phyloP scores from a whole-genome alignment of 2,329 filamentous ascomycete genomes.

The Orbilia javanica region DNA sequence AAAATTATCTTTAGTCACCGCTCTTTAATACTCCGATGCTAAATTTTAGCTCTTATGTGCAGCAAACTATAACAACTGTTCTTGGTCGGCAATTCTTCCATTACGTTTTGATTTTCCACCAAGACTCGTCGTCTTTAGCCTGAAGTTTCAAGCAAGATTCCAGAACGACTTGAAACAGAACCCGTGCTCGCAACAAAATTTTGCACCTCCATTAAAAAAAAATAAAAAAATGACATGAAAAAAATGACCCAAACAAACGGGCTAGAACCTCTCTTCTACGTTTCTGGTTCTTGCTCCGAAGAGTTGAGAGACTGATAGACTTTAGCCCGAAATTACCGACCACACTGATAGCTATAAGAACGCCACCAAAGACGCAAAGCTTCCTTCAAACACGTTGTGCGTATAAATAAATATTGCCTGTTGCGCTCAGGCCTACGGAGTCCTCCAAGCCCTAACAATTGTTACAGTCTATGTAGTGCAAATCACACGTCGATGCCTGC shows the following conservation, averaged over 20 bases:
- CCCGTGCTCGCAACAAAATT: constrained; percentile 45
- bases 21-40: constrained; percentile 53
- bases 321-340: constrained; percentile 52
- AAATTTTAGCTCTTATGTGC: constrained; percentile 20
- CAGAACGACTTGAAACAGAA: constrained; percentile 56
- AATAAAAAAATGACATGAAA: not conserved
- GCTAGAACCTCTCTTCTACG: constrained; percentile 20
- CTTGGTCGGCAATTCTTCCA: constrained; percentile 37
- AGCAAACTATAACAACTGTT: not conserved
- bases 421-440: constrained; percentile 50
- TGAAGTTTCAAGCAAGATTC: constrained; percentile 49
- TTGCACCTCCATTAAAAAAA: not conserved
- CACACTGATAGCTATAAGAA: constrained; percentile 18
- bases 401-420: constrained; percentile 48
- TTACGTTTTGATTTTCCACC: not conserved
- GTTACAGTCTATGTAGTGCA: constrained; percentile 28
- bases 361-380: constrained; percentile 10
- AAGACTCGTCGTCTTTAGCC: constrained; percentile 42
- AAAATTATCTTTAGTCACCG: constrained; percentile 26
- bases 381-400: constrained; percentile 46
- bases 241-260: not conserved
- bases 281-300: constrained; percentile 37
- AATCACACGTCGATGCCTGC: constrained; percentile 39
- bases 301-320: constrained; percentile 25
- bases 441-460: constrained; percentile 27